Evolutionary conservation across 495 filamentous ascomycete genomes (phyloP), one percentile per base, ranked within the genome.

Genomic region (Podospora fimiseda): DNA sequence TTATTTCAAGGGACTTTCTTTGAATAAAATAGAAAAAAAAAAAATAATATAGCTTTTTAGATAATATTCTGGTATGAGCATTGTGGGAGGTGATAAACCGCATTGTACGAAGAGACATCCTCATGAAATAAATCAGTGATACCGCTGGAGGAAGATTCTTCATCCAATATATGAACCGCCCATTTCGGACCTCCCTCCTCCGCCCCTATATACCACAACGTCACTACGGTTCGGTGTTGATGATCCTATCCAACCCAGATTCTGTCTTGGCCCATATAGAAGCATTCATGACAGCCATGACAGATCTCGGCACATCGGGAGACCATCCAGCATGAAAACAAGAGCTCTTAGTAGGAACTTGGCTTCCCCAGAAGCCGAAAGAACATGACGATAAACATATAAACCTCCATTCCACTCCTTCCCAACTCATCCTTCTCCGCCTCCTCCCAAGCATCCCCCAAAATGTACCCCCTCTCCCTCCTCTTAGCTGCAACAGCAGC

Each of bases 401-500:
- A 11, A 33, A 11, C 27, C 27, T n/a, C n/a, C n/a, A n/a, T n/a
- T n/a, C n/a, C n/a, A n/a, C n/a, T 18, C 30, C 30, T n/a, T 33
- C 30, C 21, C 9, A 15, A 18, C 4, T 23, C 20, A 24, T 8
- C 40, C 33, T 38, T 33, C 14, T 14, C 33, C 38, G n/a, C 16
- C 42, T 0, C 23, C n/a, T 22, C 8, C 39, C 27, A 8, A 14
- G n/a, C 24, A 22, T 2, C 15, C 50, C 27, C 13, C 56, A 59
- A 4, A 5, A 66, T 66, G 63, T 64, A 66, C 47, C 45, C 23
- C 38, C 36, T 66, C 52, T n/a, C 54, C 27, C 59, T 66, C 50
- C 56, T 64, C 9, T 57, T 56, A 11, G 59, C 61, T 16, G 69
- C 69, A 14, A 57, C 67, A n/a, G 59, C 62, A 41, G 74, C 68